Percentiles rank a stretch among this genome's conserved stretches.
Evolutionary conservation across 805 yeast genomes (phyloP).

Genomic region (Babjeviella inositovora): DNA sequence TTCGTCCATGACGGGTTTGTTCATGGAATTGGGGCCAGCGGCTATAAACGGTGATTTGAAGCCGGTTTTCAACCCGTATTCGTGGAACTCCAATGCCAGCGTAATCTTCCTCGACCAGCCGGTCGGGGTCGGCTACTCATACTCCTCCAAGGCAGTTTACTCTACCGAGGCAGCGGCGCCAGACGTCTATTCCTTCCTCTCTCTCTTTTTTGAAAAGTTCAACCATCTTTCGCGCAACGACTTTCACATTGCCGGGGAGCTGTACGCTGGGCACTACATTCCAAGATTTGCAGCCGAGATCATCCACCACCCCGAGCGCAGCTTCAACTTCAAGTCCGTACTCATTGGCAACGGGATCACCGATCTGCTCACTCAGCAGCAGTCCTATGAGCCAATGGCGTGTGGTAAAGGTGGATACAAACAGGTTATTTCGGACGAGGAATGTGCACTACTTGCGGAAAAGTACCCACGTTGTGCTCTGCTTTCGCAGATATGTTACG

Average conservation of each 20-base stretch:
- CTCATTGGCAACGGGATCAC: constrained; percentile 87
- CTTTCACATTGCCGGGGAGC: constrained; percentile 76
- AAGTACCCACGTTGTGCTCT: constrained; percentile 65
- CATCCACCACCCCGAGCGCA: constrained; percentile 23
- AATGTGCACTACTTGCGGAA: constrained; percentile 56
- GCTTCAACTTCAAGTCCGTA: constrained; percentile 53
- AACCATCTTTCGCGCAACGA: constrained; percentile 41
- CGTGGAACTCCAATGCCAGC: constrained; percentile 88
- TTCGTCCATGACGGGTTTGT: constrained; percentile 77
- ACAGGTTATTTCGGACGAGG: constrained; percentile 61
- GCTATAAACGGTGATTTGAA: constrained; percentile 45
- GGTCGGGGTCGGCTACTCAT: constrained; percentile 82
- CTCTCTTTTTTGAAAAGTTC: constrained; percentile 70
- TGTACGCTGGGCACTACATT: constrained; percentile 74
- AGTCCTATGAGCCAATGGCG: constrained; percentile 81
- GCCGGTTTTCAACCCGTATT: constrained; percentile 65
- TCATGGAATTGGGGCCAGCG: constrained; percentile 88
- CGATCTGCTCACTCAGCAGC: constrained; percentile 69
- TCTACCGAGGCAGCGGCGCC: constrained; percentile 72
- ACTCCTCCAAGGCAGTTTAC: constrained; percentile 46
- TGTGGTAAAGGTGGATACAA: constrained; percentile 80
- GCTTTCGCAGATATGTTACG: constrained; percentile 68
- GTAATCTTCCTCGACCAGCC: constrained; percentile 92
- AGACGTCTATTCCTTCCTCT: constrained; percentile 76
- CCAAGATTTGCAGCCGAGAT: constrained; percentile 52